A percentile compares a stretch with the other conserved stretches of the same genome.
These are phyloP conservation scores for Globisporangium acanthophoron DNA, from an alignment of 352 stramenopile species.

Conservation along the genomic window DNA sequence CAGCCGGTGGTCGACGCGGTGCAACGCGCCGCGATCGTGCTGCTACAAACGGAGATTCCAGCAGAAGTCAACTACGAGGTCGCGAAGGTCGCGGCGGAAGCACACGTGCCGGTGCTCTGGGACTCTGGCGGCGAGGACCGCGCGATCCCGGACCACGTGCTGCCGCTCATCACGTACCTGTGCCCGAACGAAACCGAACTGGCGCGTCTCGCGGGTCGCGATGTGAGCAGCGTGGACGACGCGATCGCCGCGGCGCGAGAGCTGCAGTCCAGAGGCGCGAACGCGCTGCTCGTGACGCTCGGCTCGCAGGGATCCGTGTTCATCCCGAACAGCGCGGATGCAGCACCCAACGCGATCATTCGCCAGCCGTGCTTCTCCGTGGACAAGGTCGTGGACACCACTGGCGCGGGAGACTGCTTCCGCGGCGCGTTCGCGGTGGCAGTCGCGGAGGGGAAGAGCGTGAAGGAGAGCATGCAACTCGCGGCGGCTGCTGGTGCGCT, in stretches of 20 bases:
- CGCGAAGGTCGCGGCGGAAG: slow-evolving; percentile 34
- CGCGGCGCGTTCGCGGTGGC: slow-evolving; percentile 62
- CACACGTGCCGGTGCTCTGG: slow-evolving; percentile 63
- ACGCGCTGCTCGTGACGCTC: slow-evolving; percentile 63
- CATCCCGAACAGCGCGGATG: slow-evolving; percentile 18
- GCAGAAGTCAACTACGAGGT: slow-evolving; percentile 48
- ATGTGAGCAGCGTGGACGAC: slow-evolving; percentile 37
- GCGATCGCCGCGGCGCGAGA: slow-evolving; percentile 43
- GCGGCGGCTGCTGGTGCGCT: slow-evolving; percentile 58
- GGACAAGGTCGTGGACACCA: slow-evolving; percentile 71
- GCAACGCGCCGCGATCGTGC: slow-evolving; percentile 43
- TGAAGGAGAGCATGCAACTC: slow-evolving; percentile 47
- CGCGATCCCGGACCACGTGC: slow-evolving; percentile 39
- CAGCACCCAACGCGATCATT: slow-evolving; percentile 19
- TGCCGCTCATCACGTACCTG: slow-evolving; percentile 54
- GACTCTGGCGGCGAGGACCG: slow-evolving; percentile 73
- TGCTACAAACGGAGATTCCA: slow-evolving; percentile 75
- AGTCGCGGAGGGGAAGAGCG: slow-evolving; percentile 33
- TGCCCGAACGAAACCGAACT: slow-evolving; percentile 82
- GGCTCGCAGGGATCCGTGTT: slow-evolving; percentile 66
- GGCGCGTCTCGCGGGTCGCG: slow-evolving; percentile 28
- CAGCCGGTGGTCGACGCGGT: slow-evolving; percentile 33
- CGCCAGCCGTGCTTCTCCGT: slow-evolving; percentile 48
- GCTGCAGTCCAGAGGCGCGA: slow-evolving; percentile 44
- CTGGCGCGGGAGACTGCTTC: slow-evolving; percentile 76